Percentiles rank a stretch among this genome's conserved stretches.
Conservation (phyloP, 2,329 filamentous ascomycete genomes). For the Hypomyces perniciosus region DNA sequence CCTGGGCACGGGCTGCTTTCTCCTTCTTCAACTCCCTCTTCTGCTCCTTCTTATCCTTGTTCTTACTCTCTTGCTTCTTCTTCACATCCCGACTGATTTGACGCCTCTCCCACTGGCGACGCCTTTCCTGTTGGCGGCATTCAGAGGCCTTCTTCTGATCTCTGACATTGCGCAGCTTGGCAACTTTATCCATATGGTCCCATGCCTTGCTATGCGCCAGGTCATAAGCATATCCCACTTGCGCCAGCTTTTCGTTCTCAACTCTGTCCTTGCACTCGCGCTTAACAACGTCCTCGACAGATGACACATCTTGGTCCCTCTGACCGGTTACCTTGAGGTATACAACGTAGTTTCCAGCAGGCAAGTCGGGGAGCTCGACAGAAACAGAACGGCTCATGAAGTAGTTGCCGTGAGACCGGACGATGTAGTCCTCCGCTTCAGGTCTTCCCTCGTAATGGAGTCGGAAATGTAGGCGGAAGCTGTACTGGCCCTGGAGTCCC, state of each 20-base stretch:
- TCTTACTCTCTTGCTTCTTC: slow-evolving; percentile 36
- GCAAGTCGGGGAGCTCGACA: slow-evolving; percentile 49
- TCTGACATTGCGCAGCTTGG: slow-evolving; percentile 43
- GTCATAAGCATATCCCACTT: slow-evolving; percentile 54
- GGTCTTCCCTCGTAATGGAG: slow-evolving; percentile 43
- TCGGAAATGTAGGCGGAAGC: slow-evolving; percentile 44
- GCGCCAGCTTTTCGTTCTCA: slow-evolving; percentile 53
- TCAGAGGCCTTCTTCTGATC: slow-evolving; percentile 44
- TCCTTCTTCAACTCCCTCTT: slow-evolving; percentile 21
- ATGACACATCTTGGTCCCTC: slow-evolving; percentile 36
- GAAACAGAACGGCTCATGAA: slow-evolving; percentile 54
- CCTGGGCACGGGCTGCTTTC: slow-evolving; percentile 14
- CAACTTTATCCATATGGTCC: slow-evolving; percentile 43
- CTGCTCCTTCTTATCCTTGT: slow-evolving; percentile 29
- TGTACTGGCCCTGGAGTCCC: slow-evolving; percentile 55
- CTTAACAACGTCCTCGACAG: slow-evolving; percentile 53
- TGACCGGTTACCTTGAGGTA: slow-evolving; percentile 50
- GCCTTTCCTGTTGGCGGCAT: slow-evolving; percentile 39
- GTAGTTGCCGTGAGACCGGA: slow-evolving; percentile 53
- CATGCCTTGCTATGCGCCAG: slow-evolving; percentile 54
- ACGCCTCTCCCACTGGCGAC: slow-evolving; percentile 44
- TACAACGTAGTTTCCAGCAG: slow-evolving; percentile 51
- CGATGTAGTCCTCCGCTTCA: slow-evolving; percentile 52
- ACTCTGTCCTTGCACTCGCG: slow-evolving; percentile 39
- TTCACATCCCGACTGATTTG: slow-evolving; percentile 38